Conservation (phyloP, 805 yeast species). For the Ogataea polymorpha region DNA sequence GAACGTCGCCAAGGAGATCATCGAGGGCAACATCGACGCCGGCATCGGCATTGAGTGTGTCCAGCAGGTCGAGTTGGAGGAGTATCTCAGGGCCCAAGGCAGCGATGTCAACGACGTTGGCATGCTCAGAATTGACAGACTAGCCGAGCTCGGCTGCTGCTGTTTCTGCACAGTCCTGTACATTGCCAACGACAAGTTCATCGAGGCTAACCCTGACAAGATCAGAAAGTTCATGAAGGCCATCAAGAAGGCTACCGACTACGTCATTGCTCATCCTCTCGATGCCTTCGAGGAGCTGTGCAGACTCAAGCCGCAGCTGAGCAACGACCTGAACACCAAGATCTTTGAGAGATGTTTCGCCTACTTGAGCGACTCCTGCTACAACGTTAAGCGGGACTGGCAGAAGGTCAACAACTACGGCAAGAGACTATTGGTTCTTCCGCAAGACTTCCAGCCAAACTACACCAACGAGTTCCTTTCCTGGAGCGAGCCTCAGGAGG, state of each 20-base stretch:
- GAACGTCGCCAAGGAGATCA: constrained; percentile 55
- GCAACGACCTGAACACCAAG: constrained; percentile 39
- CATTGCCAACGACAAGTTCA: constrained; percentile 50
- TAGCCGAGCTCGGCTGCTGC: constrained; percentile 57
- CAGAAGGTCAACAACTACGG: constrained; percentile 53
- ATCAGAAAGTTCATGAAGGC: constrained; percentile 45
- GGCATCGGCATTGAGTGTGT: constrained; percentile 59
- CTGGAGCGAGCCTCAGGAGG: constrained; percentile 50
- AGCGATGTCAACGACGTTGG: constrained; percentile 45
- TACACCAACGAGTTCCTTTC: constrained; percentile 48
- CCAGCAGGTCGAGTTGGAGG: constrained; percentile 57
- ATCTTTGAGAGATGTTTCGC: constrained; percentile 54
- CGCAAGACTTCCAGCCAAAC: constrained; percentile 46
- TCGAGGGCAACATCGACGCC: constrained; percentile 54
- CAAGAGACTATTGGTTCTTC: constrained; percentile 50
- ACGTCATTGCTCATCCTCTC: constrained; percentile 40
- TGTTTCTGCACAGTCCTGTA: constrained; percentile 56
- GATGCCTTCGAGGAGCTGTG: constrained; percentile 45
- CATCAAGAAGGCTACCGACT: constrained; percentile 50
- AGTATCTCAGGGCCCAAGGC: constrained; percentile 42
- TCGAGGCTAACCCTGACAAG: constrained; percentile 45
- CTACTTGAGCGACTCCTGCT: constrained; percentile 49
- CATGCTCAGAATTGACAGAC: constrained; percentile 53
- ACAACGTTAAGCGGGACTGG: constrained; percentile 57
- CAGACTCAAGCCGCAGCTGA: constrained; percentile 47